Evolutionary conservation across 139 green algal genomes (phyloP).

Genomic region (Medakamo hakoo): DNA sequence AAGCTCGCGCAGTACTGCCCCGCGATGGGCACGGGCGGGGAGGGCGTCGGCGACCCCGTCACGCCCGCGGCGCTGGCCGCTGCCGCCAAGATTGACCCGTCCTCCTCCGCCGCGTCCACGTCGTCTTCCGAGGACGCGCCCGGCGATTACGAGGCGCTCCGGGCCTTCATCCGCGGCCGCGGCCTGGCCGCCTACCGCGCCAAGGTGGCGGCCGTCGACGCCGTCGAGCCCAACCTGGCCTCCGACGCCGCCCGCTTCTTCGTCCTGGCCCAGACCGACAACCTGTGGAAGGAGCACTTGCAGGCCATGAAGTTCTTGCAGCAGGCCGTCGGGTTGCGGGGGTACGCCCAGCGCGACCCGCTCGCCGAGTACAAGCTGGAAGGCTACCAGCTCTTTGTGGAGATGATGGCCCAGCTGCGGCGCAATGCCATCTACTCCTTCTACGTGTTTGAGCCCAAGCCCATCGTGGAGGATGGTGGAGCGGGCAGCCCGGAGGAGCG

Average conservation of each 20-base stretch:
- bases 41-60: too few species aligned
- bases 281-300: conserved; percentile 96
- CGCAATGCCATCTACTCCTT: conserved; percentile 99
- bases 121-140: neutral
- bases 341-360: conserved; percentile 79
- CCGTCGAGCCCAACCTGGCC: conserved; percentile 43
- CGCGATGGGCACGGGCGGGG: conserved; percentile 37
- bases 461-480: neutral
- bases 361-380: conserved; percentile 99
- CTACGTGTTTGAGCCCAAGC: conserved; percentile 47
- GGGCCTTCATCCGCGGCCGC: conserved; percentile 24
- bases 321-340: conserved; percentile 81
- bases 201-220: conserved; percentile 63
- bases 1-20: conserved; percentile 95
- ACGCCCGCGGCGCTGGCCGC: conserved; percentile 15
- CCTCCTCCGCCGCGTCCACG: conserved; percentile 30
- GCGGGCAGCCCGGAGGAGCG: too few species aligned
- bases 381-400: conserved; percentile 75
- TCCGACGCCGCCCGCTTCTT: conserved; percentile 85
- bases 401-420: conserved; percentile 76
- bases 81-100: conserved; percentile 14
- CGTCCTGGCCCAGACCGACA: conserved; percentile 86
- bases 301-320: conserved; percentile 96
- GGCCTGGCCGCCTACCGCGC: conserved; percentile 49
- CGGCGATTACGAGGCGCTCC: neutral